Evolutionary conservation across 2,329 filamentous ascomycete species (phyloP).

Genomic region (Conoideocrella luteorostrata): DNA sequence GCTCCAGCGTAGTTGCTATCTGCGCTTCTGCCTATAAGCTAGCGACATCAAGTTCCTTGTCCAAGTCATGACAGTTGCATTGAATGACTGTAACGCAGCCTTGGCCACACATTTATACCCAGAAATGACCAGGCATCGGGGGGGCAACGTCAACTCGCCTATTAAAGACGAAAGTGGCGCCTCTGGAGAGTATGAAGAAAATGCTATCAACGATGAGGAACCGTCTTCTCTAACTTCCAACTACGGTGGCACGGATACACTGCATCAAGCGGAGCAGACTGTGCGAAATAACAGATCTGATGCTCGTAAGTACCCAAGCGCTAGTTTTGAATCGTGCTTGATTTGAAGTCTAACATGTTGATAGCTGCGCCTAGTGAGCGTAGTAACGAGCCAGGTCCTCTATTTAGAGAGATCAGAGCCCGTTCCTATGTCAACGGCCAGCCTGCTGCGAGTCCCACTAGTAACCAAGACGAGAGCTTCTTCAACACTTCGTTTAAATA

Average conservation of each 20-base stretch:
- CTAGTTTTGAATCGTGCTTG: neutral
- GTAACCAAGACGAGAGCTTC: conserved; percentile 29
- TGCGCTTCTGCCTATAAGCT: too few relatives aligned
- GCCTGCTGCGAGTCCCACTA: conserved; percentile 12
- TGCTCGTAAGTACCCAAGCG: conserved; percentile 33
- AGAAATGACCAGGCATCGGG: too few relatives aligned
- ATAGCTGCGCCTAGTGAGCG: conserved; percentile 32
- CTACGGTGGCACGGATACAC: conserved; percentile 13
- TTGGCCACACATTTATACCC: too few relatives aligned
- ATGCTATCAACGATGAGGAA: neutral
- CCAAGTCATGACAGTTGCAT: too few relatives aligned
- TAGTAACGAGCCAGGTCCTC: conserved; percentile 27
- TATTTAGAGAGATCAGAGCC: conserved; percentile 31
- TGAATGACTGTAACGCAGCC: too few relatives aligned
- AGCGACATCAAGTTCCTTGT: too few relatives aligned
- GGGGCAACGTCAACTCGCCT: neutral
- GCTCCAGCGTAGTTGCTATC: too few relatives aligned
- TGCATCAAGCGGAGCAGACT: conserved; percentile 15
- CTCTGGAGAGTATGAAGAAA: neutral
- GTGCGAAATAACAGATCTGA: conserved; percentile 27
- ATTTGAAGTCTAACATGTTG: conserved; percentile 5
- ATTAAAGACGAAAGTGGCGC: conserved; percentile 23
- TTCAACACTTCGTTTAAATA: conserved; percentile 39
- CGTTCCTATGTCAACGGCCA: conserved; percentile 13
- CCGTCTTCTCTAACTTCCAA: conserved; percentile 9